These are phyloP conservation scores for Xylariomycetidae sp. DNA, from an alignment of 2,329 filamentous ascomycete species.

Conservation along the genomic window DNA sequence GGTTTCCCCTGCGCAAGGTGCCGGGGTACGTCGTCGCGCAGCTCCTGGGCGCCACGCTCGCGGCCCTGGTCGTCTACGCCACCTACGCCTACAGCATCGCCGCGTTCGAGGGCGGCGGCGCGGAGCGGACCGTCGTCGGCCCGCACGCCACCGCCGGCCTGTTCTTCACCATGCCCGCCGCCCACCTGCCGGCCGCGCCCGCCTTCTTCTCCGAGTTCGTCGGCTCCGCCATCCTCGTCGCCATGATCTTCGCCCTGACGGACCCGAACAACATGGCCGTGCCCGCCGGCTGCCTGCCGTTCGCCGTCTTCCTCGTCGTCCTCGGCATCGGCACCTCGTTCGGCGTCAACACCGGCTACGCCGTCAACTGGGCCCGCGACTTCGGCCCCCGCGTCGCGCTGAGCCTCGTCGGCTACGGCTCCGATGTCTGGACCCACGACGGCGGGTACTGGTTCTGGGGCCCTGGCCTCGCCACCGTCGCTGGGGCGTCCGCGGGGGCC, in stretches of 20 bases:
- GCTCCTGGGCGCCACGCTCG: constrained; percentile 10
- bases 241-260: constrained; percentile 4
- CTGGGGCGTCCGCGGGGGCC: constrained; percentile 1
- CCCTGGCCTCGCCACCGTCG: constrained; percentile 2
- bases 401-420: constrained; percentile 1
- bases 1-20: constrained; percentile 12
- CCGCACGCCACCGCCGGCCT: constrained; percentile 5
- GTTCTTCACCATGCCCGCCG: constrained; percentile 7
- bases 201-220: constrained; percentile 7
- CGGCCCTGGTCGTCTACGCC: constrained; percentile 6
- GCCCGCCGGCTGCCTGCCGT: constrained; percentile 1
- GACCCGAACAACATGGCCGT: constrained; percentile 3
- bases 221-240: constrained; percentile 3
- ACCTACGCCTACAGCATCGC: constrained; percentile 6
- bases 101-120: constrained; percentile 5
- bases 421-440: constrained; percentile 3
- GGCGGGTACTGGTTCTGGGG: constrained; percentile 3
- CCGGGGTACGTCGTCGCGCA: constrained; percentile 10
- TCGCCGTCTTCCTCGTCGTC: constrained; percentile 6
- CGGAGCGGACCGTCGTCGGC: constrained; percentile 1
- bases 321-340: constrained; percentile 4
- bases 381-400: constrained; percentile 3
- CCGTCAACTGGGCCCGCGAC: constrained; percentile 6
- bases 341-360: constrained; percentile 5
- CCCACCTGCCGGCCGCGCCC: constrained; percentile 1